phyloP scores from a whole-genome alignment of 768 basidiomycete genomes.

The Phaeolepiota aurea region DNA sequence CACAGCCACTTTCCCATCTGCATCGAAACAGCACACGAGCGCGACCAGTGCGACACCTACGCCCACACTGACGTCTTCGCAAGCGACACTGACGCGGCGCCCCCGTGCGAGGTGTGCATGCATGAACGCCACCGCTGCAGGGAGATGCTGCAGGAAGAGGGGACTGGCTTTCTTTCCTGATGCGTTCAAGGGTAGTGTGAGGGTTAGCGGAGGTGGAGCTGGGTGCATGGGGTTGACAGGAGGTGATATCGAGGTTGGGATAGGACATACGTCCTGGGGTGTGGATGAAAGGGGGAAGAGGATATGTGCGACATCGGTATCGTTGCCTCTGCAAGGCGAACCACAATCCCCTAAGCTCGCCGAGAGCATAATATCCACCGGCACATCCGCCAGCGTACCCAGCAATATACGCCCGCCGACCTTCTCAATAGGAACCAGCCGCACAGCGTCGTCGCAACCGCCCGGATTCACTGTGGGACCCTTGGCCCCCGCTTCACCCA shows the following conservation, averaged over 20 bases:
- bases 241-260: neutral
- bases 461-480: neutral
- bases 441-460: too few species aligned
- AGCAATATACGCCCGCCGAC: slow-evolving; percentile 35
- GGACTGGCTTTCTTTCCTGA: slow-evolving; percentile 48
- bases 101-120: slow-evolving; percentile 24
- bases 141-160: slow-evolving; percentile 40
- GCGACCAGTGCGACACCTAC: slow-evolving; percentile 48
- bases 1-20: slow-evolving; percentile 26
- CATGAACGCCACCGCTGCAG: slow-evolving; percentile 40
- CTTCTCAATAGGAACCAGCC: slow-evolving; percentile 21
- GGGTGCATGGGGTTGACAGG: neutral
- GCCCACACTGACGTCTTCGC: slow-evolving; percentile 57
- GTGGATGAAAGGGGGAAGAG: neutral
- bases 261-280: neutral
- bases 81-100: slow-evolving; percentile 37
- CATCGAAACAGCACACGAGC: slow-evolving; percentile 50
- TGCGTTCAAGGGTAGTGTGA: neutral
- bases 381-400: slow-evolving; percentile 19
- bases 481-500: neutral
- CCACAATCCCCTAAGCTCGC: too few species aligned
- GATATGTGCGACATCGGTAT: too few species aligned
- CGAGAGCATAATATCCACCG: neutral
- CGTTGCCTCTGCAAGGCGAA: too few species aligned
- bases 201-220: neutral